phyloP scores from a whole-genome alignment of 2,329 filamentous ascomycete species.

The Cordyceps javanica region DNA sequence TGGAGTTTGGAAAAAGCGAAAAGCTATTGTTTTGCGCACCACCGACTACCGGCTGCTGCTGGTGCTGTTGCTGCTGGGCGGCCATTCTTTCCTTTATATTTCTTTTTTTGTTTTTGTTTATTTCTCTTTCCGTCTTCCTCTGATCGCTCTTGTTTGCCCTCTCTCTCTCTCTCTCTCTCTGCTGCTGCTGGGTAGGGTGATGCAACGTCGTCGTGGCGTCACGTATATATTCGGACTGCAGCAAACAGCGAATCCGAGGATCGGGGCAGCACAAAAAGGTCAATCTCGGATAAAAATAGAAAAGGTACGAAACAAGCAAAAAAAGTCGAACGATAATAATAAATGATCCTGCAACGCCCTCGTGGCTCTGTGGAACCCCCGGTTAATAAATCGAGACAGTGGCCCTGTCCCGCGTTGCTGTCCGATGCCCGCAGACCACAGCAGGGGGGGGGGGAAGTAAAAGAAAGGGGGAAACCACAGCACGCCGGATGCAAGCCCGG shows the following conservation, averaged over 20 bases:
- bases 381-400: not conserved
- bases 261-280: not conserved
- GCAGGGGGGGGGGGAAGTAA: not conserved
- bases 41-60: constrained; percentile 21
- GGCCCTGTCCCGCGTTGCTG: not conserved
- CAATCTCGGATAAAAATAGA: not conserved
- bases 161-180: too few species aligned
- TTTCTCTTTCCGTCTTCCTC: not conserved
- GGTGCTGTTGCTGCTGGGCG: constrained; percentile 28
- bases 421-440: not conserved
- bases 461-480: not conserved
- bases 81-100: constrained; percentile 33
- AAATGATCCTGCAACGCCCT: not conserved
- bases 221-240: not conserved
- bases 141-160: not conserved
- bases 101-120: not conserved
- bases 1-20: constrained; percentile 52
- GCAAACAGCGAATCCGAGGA: not conserved
- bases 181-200: too few species aligned
- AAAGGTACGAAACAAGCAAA: not conserved
- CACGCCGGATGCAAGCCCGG: not conserved
- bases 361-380: not conserved
- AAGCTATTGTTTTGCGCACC: constrained; percentile 32
- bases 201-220: not conserved
- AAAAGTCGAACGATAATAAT: not conserved